phyloP scores from a whole-genome alignment of 495 filamentous ascomycete species.

The Trichocladium uniseriatum region DNA sequence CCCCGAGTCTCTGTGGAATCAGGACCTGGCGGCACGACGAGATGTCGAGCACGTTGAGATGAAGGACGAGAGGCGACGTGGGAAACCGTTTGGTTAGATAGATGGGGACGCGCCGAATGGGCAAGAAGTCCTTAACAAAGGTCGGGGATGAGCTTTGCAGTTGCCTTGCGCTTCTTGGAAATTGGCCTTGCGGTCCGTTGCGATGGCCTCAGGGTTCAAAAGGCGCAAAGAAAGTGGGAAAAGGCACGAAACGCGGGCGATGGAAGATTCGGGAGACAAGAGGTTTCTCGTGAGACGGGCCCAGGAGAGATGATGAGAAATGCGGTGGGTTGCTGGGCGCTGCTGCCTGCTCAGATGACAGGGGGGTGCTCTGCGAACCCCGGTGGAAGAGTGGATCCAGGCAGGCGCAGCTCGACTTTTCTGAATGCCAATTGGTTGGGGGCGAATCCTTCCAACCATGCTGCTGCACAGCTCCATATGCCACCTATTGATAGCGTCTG shows the following conservation, averaged over 20 bases:
- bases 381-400: constrained; percentile 14
- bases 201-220: constrained; percentile 17
- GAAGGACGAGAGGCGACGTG: neutral
- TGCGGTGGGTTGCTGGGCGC: constrained; percentile 19
- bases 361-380: constrained; percentile 1
- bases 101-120: constrained; percentile 8
- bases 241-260: constrained; percentile 6
- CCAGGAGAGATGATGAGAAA: constrained; percentile 27
- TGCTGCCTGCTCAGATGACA: constrained; percentile 27
- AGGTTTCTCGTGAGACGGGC: constrained; percentile 10
- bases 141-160: neutral
- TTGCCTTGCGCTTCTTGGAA: neutral
- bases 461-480: constrained; percentile 18
- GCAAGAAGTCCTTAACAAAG: constrained; percentile 10
- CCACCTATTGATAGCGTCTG: constrained; percentile 15
- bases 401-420: constrained; percentile 20
- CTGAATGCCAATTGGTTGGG: constrained; percentile 15
- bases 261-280: constrained; percentile 11
- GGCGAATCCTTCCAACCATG: constrained; percentile 21
- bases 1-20: neutral
- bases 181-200: neutral
- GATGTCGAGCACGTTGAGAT: neutral
- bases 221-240: constrained; percentile 5
- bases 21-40: constrained; percentile 7
- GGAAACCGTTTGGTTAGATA: no score